Conservation (phyloP, 2,329 filamentous ascomycete species). For the Curvularia eragrostidis region DNA sequence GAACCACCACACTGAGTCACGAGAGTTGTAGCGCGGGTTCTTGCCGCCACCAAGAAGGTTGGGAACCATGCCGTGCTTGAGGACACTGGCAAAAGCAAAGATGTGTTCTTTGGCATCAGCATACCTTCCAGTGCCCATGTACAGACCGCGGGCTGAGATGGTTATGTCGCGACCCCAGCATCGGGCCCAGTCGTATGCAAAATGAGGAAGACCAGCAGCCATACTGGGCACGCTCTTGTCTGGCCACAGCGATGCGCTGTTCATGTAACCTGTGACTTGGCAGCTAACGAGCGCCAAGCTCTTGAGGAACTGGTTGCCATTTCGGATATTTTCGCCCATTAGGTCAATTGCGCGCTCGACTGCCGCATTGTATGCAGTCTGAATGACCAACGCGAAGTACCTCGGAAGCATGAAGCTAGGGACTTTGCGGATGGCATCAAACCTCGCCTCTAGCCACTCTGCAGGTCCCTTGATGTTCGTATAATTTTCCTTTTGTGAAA, state of each 20-base stretch:
- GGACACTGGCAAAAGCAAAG: slow-evolving; percentile 88
- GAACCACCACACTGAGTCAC: slow-evolving; percentile 98
- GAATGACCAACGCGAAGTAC: slow-evolving; percentile 89
- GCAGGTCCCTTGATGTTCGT: slow-evolving; percentile 69
- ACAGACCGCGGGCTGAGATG: slow-evolving; percentile 91
- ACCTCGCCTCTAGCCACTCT: slow-evolving; percentile 81
- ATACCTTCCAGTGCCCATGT: slow-evolving; percentile 86
- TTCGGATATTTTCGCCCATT: slow-evolving; percentile 76
- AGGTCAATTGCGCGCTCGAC: slow-evolving; percentile 78
- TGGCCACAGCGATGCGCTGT: slow-evolving; percentile 90
- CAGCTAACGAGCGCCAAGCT: slow-evolving; percentile 89
- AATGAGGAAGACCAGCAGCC: slow-evolving; percentile 92
- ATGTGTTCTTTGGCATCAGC: slow-evolving; percentile 93
- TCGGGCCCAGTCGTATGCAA: slow-evolving; percentile 89
- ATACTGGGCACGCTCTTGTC: slow-evolving; percentile 83
- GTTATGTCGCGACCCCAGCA: slow-evolving; percentile 99
- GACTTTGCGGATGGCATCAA: slow-evolving; percentile 82
- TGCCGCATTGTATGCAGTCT: slow-evolving; percentile 85
- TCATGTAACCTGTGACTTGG: slow-evolving; percentile 87
- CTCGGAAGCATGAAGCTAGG: slow-evolving; percentile 90
- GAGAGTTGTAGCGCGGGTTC: slow-evolving; percentile 89
- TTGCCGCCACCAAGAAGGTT: slow-evolving; percentile 89
- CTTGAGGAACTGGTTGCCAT: slow-evolving; percentile 88
- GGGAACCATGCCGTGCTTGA: slow-evolving; percentile 98
- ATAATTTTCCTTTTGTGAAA: slow-evolving; percentile 69